Evolutionary conservation across 1,139 yeast species (phyloP).

Genomic region (Lodderomyces metapsilosis): DNA sequence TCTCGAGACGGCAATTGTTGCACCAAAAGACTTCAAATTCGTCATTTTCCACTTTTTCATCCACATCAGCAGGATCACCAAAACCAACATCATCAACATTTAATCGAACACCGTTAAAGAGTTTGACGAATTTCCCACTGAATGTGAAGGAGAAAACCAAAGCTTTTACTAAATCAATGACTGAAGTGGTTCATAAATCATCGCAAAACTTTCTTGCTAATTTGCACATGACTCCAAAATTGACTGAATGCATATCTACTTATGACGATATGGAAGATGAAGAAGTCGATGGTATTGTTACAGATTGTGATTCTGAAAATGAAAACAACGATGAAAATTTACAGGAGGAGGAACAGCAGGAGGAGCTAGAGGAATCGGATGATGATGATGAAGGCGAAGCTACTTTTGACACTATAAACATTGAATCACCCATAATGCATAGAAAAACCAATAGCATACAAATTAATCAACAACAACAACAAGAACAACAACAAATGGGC

Average conservation of each 20-base stretch:
- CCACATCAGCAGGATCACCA: not conserved
- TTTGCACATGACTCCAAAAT: conserved; percentile 7
- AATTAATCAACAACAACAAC: conserved; percentile 2
- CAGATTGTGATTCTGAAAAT: conserved; percentile 6
- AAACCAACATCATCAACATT: not conserved
- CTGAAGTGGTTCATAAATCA: conserved; percentile 23
- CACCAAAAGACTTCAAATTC: not conserved
- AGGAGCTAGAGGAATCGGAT: conserved; percentile 4
- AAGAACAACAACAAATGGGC: not conserved
- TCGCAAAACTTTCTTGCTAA: conserved; percentile 13
- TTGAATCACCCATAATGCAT: conserved; percentile 13
- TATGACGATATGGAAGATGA: conserved; percentile 14
- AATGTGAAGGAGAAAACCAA: conserved; percentile 16
- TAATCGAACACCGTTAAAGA: conserved; percentile 26
- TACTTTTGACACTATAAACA: conserved; percentile 16
- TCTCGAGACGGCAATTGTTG: not conserved
- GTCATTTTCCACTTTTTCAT: not conserved
- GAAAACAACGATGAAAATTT: no score
- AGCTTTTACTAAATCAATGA: conserved; percentile 22
- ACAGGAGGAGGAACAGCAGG: conserved; percentile 6
- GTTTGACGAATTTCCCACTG: conserved; percentile 23
- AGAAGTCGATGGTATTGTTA: conserved; percentile 8
- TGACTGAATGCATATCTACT: not conserved
- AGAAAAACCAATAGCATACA: conserved; percentile 7
- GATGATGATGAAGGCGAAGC: conserved; percentile 14